Evolutionary conservation across 164 flowering plant species (phyloP).

Genomic region (Litsea cubeba): DNA sequence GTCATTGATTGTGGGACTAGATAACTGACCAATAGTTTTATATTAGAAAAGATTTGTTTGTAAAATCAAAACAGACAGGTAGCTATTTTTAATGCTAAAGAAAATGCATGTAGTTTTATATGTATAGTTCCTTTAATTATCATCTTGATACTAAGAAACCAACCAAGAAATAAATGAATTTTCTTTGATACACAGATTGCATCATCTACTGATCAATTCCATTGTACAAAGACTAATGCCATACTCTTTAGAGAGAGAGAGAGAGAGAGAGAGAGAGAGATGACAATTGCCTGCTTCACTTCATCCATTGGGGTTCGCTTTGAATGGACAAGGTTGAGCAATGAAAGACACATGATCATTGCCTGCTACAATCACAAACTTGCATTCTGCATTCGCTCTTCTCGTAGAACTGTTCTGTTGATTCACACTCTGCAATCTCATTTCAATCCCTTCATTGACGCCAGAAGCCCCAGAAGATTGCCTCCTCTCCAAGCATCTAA

Average conservation of each 20-base stretch:
- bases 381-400: conserved; percentile 3
- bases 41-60: too few species aligned
- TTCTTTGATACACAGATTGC: too few species aligned
- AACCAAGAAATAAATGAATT: too few species aligned
- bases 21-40: too few species aligned
- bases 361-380: conserved; percentile 16
- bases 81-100: too few species aligned
- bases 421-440: conserved; percentile 5
- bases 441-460: conserved; percentile 5
- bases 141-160: too few species aligned
- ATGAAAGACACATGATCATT: conserved; percentile 16
- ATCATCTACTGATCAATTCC: too few species aligned
- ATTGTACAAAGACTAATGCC: too few species aligned
- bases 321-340: conserved; percentile 16
- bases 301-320: conserved; percentile 3
- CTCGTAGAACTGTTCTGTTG: neutral
- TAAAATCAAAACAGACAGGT: too few species aligned
- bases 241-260: neutral
- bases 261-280: neutral
- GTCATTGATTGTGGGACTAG: too few species aligned
- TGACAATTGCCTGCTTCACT: neutral
- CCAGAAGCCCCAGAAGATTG: neutral
- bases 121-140: too few species aligned
- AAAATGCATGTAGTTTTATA: too few species aligned
- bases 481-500: conserved; percentile 7